Evolutionary conservation across 257 asterid species (phyloP), one percentile per base, ranked within the genome.

Genomic region (Primulina eburnea): DNA sequence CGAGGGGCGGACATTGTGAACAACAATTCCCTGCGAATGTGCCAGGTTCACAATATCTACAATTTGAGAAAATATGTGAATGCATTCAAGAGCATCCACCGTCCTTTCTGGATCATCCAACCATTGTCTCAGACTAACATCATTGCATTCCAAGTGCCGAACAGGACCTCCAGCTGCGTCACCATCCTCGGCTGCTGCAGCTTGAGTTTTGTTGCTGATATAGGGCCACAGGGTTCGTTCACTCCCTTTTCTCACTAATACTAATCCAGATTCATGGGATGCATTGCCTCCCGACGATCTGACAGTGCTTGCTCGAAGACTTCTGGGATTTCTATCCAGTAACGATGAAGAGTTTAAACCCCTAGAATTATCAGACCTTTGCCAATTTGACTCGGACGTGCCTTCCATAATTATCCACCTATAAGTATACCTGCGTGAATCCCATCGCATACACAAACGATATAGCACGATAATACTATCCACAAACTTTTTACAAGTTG

Each of bases 61-160:
- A 76, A 91, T 84, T 73, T 94, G 99, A 58, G 93, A 78, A 76
- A 94, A 94, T 80, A 94, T 86, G 77, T 91, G 97, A 78, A 91
- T 71, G 79, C 99, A 91, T 47, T 94, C 98, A 16, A 82, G 81
- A 14, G 90, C 78, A 75, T 91, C 95, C 71, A 91, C 96, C 6
- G 74, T 74, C 71, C 99, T 86, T 58, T 84, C 97, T 4, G 93
- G 86, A 70, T 88, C 80, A 81, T 94, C 96, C 83, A 94, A 74
- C 99, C 96, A 94, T 78, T 91, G 95, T 68, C 99, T 83, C 79
- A 93, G 75, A 70, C 96, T 90, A 60, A 86, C 84, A 40, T 89
- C 96, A 62, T 76, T 75, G 61, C 74, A 79, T 67, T 86, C 96
- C 30, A n/a, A 21, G 32, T 78, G 47, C 47, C 79, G 77, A 21